Base-by-base conservation (phyloP, 2,329 filamentous ascomycete species). In the Colletotrichum liaoningense region DNA sequence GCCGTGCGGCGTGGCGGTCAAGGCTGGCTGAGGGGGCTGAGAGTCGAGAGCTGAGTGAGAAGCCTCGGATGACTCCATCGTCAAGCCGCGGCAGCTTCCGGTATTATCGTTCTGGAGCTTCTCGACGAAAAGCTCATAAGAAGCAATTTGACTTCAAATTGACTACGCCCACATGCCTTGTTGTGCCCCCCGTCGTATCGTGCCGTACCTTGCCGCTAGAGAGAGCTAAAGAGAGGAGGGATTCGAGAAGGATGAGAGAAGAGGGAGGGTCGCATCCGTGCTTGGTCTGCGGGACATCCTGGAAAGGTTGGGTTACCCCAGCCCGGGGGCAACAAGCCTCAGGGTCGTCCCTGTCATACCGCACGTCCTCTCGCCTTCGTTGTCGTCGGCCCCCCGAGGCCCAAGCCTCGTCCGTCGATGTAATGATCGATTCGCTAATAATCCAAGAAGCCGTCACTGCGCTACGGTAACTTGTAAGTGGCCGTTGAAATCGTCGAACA, bases 21-120 rank as follows among this genome's bases (percentile, higher is more conserved):
- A 58, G 66, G 67, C 52, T 75, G 73, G 75, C 74, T 69, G 67
- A 77, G 74, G 71, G 60, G 58, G 54, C 52, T 67, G 46, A 33
- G 42, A 30, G 46, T 11, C 30, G 35, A 35, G 30, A 63, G 38
- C 12, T 62, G 22, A 30, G 24, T 84, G 79, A 67, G 90, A 82
- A 54, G 86, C 87, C 77, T 90, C 88, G 77, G 84, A 86, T 76
- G 83, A 83, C 70, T 86, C 85, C 11, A 89, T 85, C 14, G 60
- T 14, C 30, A 28, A 63, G 4, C 57, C 64, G n/a, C 57, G 38
- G 38, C 26, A 49, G 28, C 58, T 28, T 42, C 49, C 35, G 58
- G 65, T 30, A 59, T 38, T 46, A 58, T 35, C 42, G n/a, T 26
- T 46, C 46, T 65, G 70, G 70, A 49, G 62, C 55, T 55, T 16